These are phyloP conservation scores for Pichia insulana DNA, from an alignment of 805 yeast species.

Conservation along the genomic window DNA sequence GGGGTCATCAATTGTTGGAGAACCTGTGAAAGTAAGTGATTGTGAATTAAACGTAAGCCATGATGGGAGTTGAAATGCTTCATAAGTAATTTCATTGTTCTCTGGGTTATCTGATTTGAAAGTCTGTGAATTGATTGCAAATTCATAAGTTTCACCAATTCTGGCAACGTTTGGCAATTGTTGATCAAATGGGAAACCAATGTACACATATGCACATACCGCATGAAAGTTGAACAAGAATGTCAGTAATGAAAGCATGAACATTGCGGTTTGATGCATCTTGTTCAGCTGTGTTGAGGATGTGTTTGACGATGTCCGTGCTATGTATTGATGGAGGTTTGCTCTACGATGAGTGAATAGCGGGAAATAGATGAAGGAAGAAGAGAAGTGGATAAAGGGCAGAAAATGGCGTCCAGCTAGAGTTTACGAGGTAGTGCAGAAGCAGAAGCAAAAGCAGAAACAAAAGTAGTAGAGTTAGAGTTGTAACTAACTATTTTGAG, in stretches of 20 bases:
- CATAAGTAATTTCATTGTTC: conserved; percentile 40
- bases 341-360: too few relatives aligned
- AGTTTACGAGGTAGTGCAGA: too few relatives aligned
- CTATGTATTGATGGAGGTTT: too few relatives aligned
- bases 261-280: too few relatives aligned
- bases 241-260: not conserved
- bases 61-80: conserved; percentile 51
- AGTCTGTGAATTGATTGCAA: conserved; percentile 64
- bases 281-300: too few relatives aligned
- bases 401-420: too few relatives aligned
- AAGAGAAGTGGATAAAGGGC: too few relatives aligned
- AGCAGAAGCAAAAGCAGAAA: too few relatives aligned
- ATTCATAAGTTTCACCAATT: conserved; percentile 49
- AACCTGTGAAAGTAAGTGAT: conserved; percentile 60
- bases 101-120: conserved; percentile 35
- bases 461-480: too few relatives aligned
- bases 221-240: conserved; percentile 2
- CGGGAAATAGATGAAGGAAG: too few relatives aligned
- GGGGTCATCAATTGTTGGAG: conserved; percentile 32
- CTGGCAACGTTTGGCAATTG: conserved; percentile 89
- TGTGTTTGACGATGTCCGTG: too few relatives aligned
- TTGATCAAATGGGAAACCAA: conserved; percentile 69
- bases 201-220: conserved; percentile 37
- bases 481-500: too few relatives aligned
- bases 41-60: conserved; percentile 72